A percentile compares a stretch with the other conserved stretches of the same genome.
Conservation (phyloP, 1,284 basidiomycete genomes). For the Cutaneotrichosporon cavernicola region DNA sequence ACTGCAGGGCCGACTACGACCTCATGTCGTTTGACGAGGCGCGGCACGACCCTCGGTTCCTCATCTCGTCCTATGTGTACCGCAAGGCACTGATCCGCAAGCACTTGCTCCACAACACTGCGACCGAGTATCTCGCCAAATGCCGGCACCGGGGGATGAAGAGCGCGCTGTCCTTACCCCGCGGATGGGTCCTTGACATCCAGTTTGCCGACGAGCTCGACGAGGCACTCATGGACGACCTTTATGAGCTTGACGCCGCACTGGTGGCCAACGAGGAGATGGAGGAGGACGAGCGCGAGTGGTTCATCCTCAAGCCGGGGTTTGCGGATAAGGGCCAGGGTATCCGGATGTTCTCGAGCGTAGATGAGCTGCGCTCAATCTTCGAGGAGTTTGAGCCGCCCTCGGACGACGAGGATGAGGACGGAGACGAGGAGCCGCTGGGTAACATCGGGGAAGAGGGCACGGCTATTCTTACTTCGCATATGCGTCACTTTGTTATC, state of each 20-base stretch:
- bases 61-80: conserved; percentile 86
- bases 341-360: conserved; percentile 83
- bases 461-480: conserved; percentile 76
- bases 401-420: conserved; percentile 55
- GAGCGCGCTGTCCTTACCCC: conserved; percentile 60
- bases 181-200: conserved; percentile 84
- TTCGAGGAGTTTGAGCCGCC: conserved; percentile 79
- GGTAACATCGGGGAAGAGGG: conserved; percentile 55
- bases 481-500: conserved; percentile 92
- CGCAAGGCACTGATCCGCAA: conserved; percentile 93
- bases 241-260: conserved; percentile 76
- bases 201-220: conserved; percentile 93
- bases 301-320: conserved; percentile 96
- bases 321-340: conserved; percentile 97
- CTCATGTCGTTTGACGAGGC: conserved; percentile 73
- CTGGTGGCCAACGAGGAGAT: conserved; percentile 57
- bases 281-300: conserved; percentile 55
- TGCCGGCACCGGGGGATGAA: conserved; percentile 51
- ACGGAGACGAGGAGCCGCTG: conserved; percentile 48
- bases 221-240: conserved; percentile 87
- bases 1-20: conserved; percentile 64
- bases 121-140: conserved; percentile 74
- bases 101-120: conserved; percentile 79
- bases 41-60: conserved; percentile 54
- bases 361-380: conserved; percentile 69